These are phyloP conservation scores for Mitragyna speciosa DNA, from an alignment of 257 asterid species.

Conservation along the genomic window DNA sequence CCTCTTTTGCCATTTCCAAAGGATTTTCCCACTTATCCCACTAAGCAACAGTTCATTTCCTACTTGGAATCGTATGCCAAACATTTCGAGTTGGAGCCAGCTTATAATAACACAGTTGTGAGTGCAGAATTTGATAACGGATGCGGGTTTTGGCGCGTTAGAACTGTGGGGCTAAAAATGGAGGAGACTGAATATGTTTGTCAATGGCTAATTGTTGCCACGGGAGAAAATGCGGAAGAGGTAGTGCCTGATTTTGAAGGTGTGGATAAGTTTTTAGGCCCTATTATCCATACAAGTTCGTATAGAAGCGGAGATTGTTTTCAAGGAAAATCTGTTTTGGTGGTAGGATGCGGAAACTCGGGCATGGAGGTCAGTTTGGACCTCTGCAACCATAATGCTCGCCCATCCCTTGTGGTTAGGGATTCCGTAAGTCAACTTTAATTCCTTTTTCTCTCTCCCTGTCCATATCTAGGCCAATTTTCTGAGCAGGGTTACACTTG, in stretches of 20 bases:
- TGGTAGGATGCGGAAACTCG: constrained; percentile 54
- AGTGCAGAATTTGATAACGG: constrained; percentile 26
- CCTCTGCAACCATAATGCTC: constrained; percentile 39
- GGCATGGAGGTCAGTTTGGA: constrained; percentile 56
- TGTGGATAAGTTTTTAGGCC: constrained; percentile 33
- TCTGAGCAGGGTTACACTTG: no score
- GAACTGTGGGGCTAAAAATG: background rate
- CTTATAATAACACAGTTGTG: constrained; percentile 26
- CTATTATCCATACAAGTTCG: constrained; percentile 32
- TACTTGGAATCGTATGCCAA: constrained; percentile 33
- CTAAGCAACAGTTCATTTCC: constrained; percentile 30
- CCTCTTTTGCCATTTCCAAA: constrained; percentile 34
- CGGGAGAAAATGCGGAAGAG: constrained; percentile 50
- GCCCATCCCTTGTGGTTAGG: constrained; percentile 44
- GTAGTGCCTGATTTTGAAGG: constrained; percentile 38
- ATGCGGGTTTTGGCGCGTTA: constrained; percentile 31
- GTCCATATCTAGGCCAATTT: background rate
- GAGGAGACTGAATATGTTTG: constrained; percentile 31
- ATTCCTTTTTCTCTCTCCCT: background rate
- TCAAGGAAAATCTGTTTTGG: constrained; percentile 37
- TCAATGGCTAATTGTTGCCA: constrained; percentile 44
- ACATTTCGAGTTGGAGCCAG: constrained; percentile 29
- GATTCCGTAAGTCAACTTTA: constrained; percentile 30
- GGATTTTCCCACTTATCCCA: constrained; percentile 33
- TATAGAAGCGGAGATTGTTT: constrained; percentile 36